Evolutionary conservation across 2,329 filamentous ascomycete species (phyloP), one percentile per base, ranked within the genome.

Genomic region (Paraphaeosphaeria sporulosa): DNA sequence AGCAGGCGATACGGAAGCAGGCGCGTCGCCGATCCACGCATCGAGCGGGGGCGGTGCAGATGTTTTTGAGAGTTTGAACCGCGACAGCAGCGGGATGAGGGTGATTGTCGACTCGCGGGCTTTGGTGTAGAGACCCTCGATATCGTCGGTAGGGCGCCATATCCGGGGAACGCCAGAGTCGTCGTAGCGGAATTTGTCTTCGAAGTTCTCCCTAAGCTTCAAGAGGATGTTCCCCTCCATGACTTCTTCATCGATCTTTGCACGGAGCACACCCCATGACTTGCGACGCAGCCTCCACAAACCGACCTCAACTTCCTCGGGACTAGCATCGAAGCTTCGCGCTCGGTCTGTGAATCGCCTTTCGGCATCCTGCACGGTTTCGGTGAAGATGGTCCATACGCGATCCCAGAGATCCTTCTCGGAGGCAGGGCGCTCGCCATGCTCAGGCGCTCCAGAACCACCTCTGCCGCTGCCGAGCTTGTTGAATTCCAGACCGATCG

Each of bases 181-280:
- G 71, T 99, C 95, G 72, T 99, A 99, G 65, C 95, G 90, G 86
- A 99, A 99, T 80, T 97, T 97, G 82, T 99, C 95, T 80, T 99
- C 95, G 68, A 99, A 99, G 81, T 97, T 98, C 79, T 99, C 95
- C 38, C 95, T 89, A 54, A 99, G 87, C 83, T 99, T 99, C 68
- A 98, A 84, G 36, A 98, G 83, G 56, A 99, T 89, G 74, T 98
- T 99, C 71, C 94, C 94, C 80, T 98, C 95, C 89, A 96, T 96
- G 74, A 97, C 92, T 79, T 99, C 95, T 74, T 99, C 95, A 38
- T 98, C 94, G 63, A 99, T 91, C 82, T 92, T 95, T 61, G 93
- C 90, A 48, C 92, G 87, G 62, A 99, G 84, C 15, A 94, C 94
- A 43, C 90, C 90, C 95, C 95, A 99, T 63, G 92, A 95, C 84